phyloP scores from a whole-genome alignment of 805 yeast genomes.

The Candida nitratophila region DNA sequence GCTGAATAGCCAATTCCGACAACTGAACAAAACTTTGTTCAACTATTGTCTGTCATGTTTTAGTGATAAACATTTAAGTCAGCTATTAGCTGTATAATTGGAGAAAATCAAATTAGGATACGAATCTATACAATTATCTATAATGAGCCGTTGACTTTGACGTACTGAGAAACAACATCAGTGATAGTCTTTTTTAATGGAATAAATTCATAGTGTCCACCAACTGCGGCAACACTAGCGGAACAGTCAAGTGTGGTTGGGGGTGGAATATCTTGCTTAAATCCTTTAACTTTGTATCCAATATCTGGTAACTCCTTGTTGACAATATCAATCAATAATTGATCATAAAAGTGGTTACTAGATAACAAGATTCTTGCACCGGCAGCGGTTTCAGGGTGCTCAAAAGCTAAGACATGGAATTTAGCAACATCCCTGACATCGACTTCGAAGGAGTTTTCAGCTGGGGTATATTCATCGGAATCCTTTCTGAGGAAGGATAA shows the following conservation, averaged over 20 bases:
- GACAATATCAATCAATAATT: not conserved
- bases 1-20: too few relatives aligned
- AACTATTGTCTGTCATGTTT: too few relatives aligned
- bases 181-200: constrained; percentile 32
- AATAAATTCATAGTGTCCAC: constrained; percentile 31
- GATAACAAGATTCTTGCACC: not conserved
- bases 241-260: not conserved
- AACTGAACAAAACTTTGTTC: too few relatives aligned
- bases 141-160: constrained; percentile 6
- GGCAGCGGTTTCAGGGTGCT: not conserved
- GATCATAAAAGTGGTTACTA: not conserved
- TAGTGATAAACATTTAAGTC: too few relatives aligned
- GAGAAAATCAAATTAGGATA: too few relatives aligned
- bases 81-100: too few relatives aligned
- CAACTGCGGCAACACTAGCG: not conserved
- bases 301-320: not conserved
- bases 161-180: constrained; percentile 34
- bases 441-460: constrained; percentile 11
- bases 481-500: constrained; percentile 13
- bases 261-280: not conserved
- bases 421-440: constrained; percentile 40
- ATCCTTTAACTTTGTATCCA: not conserved
- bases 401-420: constrained; percentile 37
- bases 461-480: not conserved
- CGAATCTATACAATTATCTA: not conserved